Evolutionary conservation across 495 filamentous ascomycete species (phyloP).

Genomic region (Penicillium ochrochloron): DNA sequence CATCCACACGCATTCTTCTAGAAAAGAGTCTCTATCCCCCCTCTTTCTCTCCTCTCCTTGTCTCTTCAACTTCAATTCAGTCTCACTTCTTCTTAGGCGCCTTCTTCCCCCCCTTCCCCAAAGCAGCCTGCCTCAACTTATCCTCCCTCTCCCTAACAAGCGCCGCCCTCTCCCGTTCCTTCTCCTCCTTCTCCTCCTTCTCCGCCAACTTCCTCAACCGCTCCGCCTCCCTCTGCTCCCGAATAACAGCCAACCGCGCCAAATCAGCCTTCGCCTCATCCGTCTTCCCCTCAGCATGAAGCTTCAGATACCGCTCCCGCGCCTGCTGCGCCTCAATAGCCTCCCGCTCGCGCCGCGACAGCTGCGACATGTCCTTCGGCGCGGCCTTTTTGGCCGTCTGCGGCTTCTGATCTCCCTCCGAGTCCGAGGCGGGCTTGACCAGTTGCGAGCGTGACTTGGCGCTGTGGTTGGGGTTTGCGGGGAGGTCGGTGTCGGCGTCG

Average conservation of each 20-base stretch:
- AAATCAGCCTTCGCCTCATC: constrained; percentile 95
- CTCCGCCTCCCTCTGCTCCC: constrained; percentile 85
- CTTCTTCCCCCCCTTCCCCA: constrained; percentile 38
- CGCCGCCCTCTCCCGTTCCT: constrained; percentile 52
- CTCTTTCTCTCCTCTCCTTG: neutral
- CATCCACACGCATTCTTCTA: neutral
- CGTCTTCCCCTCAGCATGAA: constrained; percentile 95
- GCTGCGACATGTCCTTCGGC: constrained; percentile 49
- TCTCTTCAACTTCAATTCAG: neutral
- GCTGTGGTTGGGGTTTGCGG: constrained; percentile 90
- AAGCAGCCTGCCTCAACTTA: constrained; percentile 37
- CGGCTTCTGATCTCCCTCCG: neutral
- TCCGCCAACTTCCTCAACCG: constrained; percentile 78
- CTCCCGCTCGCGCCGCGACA: constrained; percentile 85
- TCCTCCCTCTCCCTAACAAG: constrained; percentile 42
- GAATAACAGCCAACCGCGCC: constrained; percentile 76
- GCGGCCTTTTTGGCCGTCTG: constrained; percentile 38
- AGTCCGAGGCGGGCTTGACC: constrained; percentile 49
- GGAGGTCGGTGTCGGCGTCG: constrained; percentile 67
- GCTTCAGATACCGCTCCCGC: constrained; percentile 87
- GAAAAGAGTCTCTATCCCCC: neutral
- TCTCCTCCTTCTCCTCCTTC: constrained; percentile 72
- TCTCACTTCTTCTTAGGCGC: constrained; percentile 45
- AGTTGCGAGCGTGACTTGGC: constrained; percentile 67
- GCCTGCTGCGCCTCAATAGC: constrained; percentile 85